Base-by-base conservation (phyloP, 257 asterid species). In the Ligustrum vulgare region DNA sequence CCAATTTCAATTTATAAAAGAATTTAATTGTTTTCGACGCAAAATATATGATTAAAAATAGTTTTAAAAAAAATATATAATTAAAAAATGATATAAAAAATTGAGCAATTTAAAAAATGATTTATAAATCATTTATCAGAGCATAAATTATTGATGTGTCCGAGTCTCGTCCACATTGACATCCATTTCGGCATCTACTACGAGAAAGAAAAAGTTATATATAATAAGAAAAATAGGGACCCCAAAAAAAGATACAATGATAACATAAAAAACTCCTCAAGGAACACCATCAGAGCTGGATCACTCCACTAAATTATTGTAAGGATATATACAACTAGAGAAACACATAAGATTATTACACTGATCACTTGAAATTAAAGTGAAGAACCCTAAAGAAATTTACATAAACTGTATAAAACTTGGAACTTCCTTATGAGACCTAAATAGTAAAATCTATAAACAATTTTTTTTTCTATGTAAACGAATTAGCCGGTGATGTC, bases 401-500 rank as follows among this genome's bases (percentile, higher is more conserved):
- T 77, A 74, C 76, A 69, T 62, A 32, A 64, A 33, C 80, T 75
- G 43, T 73, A 80, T 85, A 79, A 64, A 73, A 77, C 79, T 82
- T 77, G 56, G 71, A 80, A 76, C 56, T 37, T 72, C 70, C 41
- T 75, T 41, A 25, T 68, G 58, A 51, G 67, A 36, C 71, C 81
- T 77, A 66, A 72, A 69, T n/a, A 20, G 63, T 74, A 67, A 72
- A 67, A 43, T 74, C 68, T 76, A 84, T 72, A 32, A 75, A 79
- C 86, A 76, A 60, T 77, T 80, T 10, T 45, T 45, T 54, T 56
- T 32, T 72, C 41, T n/a, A 78, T 76, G 56, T 45, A 51, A 76
- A 76, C 66, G 67, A 51, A 65, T 79, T 77, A 77, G 82, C 80
- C 84, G 63, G 63, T 80, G 73, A 64, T 78, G 12, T 81, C 56